Conservation (phyloP, 2,329 filamentous ascomycete species). For the Didymella exigua region DNA sequence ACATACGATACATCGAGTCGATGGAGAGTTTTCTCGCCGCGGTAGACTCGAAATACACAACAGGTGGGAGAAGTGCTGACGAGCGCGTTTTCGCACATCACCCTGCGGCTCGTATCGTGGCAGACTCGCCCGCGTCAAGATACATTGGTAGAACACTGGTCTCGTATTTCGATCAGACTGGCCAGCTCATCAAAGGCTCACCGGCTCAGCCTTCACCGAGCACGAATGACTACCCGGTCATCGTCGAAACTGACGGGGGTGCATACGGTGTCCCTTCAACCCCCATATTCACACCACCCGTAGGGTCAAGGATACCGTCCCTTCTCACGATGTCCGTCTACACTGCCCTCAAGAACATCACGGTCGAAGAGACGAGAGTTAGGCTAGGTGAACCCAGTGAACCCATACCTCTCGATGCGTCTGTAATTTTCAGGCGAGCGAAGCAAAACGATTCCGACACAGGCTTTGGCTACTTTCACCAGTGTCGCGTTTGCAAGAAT, state of each 20-base stretch:
- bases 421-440: slow-evolving; percentile 24
- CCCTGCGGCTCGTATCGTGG: slow-evolving; percentile 4
- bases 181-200: slow-evolving; percentile 22
- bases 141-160: slow-evolving; percentile 28
- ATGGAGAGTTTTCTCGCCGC: slow-evolving; percentile 15
- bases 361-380: slow-evolving; percentile 11
- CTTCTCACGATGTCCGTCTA: slow-evolving; percentile 25
- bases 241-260: slow-evolving; percentile 28
- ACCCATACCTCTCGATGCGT: slow-evolving; percentile 15
- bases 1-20: slow-evolving; percentile 24
- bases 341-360: slow-evolving; percentile 17
- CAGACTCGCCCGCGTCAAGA: slow-evolving; percentile 3
- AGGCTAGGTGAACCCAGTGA: slow-evolving; percentile 10
- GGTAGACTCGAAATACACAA: slow-evolving; percentile 2
- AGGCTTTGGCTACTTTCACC: slow-evolving; percentile 27
- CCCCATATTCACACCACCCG: slow-evolving; percentile 24
- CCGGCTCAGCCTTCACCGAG: slow-evolving; percentile 11
- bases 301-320: slow-evolving; percentile 17
- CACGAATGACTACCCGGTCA: slow-evolving; percentile 15
- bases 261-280: slow-evolving; percentile 23
- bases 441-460: slow-evolving; percentile 17
- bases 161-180: slow-evolving; percentile 31
- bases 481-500: slow-evolving; percentile 36
- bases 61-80: background rate
- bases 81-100: slow-evolving; percentile 19